These are phyloP conservation scores for Suhomyces bokatorum DNA, from an alignment of 1,139 yeast genomes.

Conservation along the genomic window DNA sequence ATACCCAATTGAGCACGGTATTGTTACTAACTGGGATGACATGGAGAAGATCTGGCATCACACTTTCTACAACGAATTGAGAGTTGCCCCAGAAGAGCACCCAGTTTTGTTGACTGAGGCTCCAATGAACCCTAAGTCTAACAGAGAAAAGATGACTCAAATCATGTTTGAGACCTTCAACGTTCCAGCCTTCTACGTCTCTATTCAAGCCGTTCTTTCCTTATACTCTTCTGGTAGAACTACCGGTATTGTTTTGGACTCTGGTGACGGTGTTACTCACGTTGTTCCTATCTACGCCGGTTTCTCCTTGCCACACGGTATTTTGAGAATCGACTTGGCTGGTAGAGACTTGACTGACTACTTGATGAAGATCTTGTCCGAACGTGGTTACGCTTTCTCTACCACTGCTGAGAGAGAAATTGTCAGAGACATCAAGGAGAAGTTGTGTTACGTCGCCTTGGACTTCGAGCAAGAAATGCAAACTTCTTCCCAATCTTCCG, in stretches of 20 bases:
- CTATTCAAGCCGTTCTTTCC: slow-evolving; percentile 97
- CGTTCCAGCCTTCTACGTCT: slow-evolving; percentile 98
- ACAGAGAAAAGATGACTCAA: slow-evolving; percentile 99
- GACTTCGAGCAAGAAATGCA: slow-evolving; percentile 98
- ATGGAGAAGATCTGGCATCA: slow-evolving; percentile 99
- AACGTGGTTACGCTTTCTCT: slow-evolving; percentile 98
- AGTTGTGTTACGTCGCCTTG: slow-evolving; percentile 95
- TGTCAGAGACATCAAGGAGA: slow-evolving; percentile 99
- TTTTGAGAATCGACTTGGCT: slow-evolving; percentile 97
- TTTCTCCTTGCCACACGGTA: slow-evolving; percentile 99
- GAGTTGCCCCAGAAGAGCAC: slow-evolving; percentile 99
- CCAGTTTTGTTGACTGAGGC: slow-evolving; percentile 98
- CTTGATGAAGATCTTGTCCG: slow-evolving; percentile 96
- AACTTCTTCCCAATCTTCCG: slow-evolving; percentile 97
- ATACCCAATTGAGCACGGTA: slow-evolving; percentile 99
- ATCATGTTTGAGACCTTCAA: slow-evolving; percentile 98
- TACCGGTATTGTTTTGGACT: slow-evolving; percentile 98
- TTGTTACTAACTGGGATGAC: slow-evolving; percentile 99
- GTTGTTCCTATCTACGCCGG: slow-evolving; percentile 99
- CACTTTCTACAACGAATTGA: slow-evolving; percentile 95
- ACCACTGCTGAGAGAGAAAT: slow-evolving; percentile 99
- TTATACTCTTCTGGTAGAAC: slow-evolving; percentile 99
- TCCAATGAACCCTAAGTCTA: slow-evolving; percentile 98
- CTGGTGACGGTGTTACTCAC: slow-evolving; percentile 99
- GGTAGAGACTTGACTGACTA: slow-evolving; percentile 99